Base-by-base conservation (phyloP, 1,284 basidiomycete genomes). In the Kalmanozyma brasiliensis region DNA sequence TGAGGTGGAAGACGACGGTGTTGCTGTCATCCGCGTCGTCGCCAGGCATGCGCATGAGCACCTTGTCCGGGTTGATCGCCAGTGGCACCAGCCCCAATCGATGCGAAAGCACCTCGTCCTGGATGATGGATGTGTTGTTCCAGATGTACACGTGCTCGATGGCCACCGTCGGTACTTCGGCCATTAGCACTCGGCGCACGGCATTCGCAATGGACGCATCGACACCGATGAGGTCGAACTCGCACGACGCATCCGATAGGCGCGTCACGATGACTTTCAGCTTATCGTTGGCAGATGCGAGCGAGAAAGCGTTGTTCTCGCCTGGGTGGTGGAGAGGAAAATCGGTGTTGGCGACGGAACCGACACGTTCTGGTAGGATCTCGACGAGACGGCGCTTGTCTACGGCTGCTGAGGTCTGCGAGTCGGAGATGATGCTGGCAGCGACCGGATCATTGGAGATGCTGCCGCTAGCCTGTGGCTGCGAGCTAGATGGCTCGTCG, bases 191-290 rank as follows among this genome's bases (percentile, higher is more conserved):
- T 58, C 95, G 86, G 38, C 96, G 87, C 72, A 97, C 88, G 0
- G 95, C 93, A 82, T 99, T 98, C 23, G 96, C 94, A 49, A 99
- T 91, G 26, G 91, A 91, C 0, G 96, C 92, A 83, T 99, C 96
- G 29, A 98, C 91, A 8, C 96, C 95, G 56, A 98, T 88, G 24
- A 98, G 85, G 84, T 99, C 95, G 82, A 99, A 95, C 77, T 98
- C 94, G 67, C 96, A 88, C 4, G 67, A 61, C 11, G 63, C 65
- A 13, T 66, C 52, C 3, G 79, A 77, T 19, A 79, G 69, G 19
- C 76, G 67, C 2, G 77, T 81, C 33, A 79, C 44, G 29, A 67
- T 53, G n/a, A 76, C 56, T 16, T 49, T 62, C 32, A 81, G 72
- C 19, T 56, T 52, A 2, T 63, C 45, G 32, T 64, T 53, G 59